These are phyloP conservation scores for Coemansia aciculifera DNA, from an alignment of 192 early-diverging fungal species.

Conservation along the genomic window DNA sequence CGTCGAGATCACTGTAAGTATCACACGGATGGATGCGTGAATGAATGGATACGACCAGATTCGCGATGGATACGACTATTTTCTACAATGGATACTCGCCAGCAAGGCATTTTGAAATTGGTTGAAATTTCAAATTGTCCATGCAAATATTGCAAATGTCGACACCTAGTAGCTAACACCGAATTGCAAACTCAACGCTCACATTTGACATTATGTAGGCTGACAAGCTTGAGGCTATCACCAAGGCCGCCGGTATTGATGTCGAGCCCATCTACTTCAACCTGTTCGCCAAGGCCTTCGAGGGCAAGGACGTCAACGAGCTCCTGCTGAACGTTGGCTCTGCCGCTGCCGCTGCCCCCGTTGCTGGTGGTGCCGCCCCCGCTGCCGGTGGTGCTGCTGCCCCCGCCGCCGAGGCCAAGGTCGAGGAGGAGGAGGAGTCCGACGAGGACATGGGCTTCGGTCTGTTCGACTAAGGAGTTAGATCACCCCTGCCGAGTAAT, in stretches of 20 bases:
- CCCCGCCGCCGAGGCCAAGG: conserved; percentile 50
- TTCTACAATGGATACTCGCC: conserved; percentile 6
- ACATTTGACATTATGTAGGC: conserved; percentile 50
- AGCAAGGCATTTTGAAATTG: neutral
- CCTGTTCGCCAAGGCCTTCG: conserved; percentile 98
- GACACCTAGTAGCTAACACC: conserved; percentile 35
- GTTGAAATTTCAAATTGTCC: neutral
- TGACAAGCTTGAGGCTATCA: conserved; percentile 90
- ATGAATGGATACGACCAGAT: conserved; percentile 5
- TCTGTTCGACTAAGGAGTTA: conserved; percentile 58
- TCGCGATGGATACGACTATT: conserved; percentile 2
- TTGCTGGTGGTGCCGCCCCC: conserved; percentile 45
- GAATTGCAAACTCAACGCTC: neutral
- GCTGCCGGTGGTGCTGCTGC: conserved; percentile 55
- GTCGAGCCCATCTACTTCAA: conserved; percentile 94
- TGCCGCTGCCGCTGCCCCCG: conserved; percentile 59
- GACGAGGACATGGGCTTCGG: conserved; percentile 86
- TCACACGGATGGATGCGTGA: conserved; percentile 36
- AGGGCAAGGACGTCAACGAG: conserved; percentile 84
- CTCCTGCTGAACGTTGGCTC: conserved; percentile 89
- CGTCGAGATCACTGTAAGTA: conserved; percentile 90
- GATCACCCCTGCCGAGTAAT: neutral
- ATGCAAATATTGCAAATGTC: neutral
- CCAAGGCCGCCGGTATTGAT: conserved; percentile 82
- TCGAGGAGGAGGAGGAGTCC: conserved; percentile 74